These are phyloP conservation scores for Peziza echinospora DNA, from an alignment of 495 filamentous ascomycete species.

Conservation along the genomic window DNA sequence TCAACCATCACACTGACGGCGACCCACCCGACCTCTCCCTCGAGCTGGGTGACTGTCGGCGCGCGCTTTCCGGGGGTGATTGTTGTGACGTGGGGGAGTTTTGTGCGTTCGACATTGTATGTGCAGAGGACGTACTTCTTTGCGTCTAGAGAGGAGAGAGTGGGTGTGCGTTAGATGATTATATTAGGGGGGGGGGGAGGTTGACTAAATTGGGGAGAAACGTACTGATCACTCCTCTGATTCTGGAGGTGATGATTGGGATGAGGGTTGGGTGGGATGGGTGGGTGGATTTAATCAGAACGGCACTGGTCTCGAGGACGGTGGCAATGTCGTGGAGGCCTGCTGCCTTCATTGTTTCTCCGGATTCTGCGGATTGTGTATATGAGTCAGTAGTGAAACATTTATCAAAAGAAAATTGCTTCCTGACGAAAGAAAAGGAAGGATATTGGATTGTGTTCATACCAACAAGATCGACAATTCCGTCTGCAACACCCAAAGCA, in stretches of 20 bases:
- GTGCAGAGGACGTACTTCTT: slow-evolving; percentile 88
- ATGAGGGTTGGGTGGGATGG: slow-evolving; percentile 62
- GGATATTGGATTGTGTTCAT: slow-evolving; percentile 18
- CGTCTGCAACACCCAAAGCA: slow-evolving; percentile 84
- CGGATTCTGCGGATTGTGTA: slow-evolving; percentile 45
- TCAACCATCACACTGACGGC: slow-evolving; percentile 86
- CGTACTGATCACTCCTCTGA: slow-evolving; percentile 81
- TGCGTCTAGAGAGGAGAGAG: slow-evolving; percentile 32
- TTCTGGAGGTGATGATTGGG: slow-evolving; percentile 57
- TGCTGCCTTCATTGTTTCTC: slow-evolving; percentile 92
- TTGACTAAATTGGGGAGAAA: slow-evolving; percentile 17
- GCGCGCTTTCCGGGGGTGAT: slow-evolving; percentile 92
- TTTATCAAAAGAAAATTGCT: background rate
- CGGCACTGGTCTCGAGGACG: slow-evolving; percentile 62
- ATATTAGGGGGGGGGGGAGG: slow-evolving; percentile 4
- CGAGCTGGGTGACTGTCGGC: slow-evolving; percentile 61
- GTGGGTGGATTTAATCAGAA: slow-evolving; percentile 76
- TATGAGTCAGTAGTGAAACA: background rate
- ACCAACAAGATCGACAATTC: slow-evolving; percentile 96
- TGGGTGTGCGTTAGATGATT: no score
- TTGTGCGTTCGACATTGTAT: slow-evolving; percentile 63
- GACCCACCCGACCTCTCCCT: slow-evolving; percentile 58
- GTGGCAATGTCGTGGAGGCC: slow-evolving; percentile 94
- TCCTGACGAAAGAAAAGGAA: background rate
- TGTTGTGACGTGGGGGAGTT: slow-evolving; percentile 41